Evolutionary conservation across 495 filamentous ascomycete genomes (phyloP).

Genomic region (Lophiostoma macrostomum): DNA sequence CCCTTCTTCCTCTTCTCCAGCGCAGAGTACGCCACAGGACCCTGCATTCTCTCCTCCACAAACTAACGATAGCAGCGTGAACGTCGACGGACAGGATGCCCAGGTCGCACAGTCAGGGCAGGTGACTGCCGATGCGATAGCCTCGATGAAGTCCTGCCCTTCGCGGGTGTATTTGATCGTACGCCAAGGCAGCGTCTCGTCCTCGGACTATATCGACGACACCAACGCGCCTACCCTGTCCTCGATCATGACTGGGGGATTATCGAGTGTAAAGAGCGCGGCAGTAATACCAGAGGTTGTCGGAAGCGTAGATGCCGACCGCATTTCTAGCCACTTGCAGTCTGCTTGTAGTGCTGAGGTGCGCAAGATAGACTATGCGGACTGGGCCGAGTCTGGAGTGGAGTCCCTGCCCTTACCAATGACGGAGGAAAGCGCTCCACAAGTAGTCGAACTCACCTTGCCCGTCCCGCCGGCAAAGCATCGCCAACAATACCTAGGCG

Average conservation of each 20-base stretch:
- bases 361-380: slow-evolving; percentile 10
- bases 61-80: slow-evolving; percentile 21
- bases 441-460: no score
- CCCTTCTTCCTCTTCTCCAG: slow-evolving; percentile 84
- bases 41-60: slow-evolving; percentile 10
- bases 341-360: slow-evolving; percentile 23
- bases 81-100: slow-evolving; percentile 1
- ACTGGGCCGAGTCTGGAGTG: no score
- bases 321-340: slow-evolving; percentile 11
- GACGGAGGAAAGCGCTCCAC: no score
- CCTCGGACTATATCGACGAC: slow-evolving; percentile 57
- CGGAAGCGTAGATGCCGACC: slow-evolving; percentile 28
- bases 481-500: no score
- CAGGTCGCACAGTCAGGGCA: slow-evolving; percentile 9
- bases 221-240: slow-evolving; percentile 58
- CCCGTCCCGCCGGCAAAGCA: no score
- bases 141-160: slow-evolving; percentile 60
- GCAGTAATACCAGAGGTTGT: slow-evolving; percentile 37
- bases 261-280: slow-evolving; percentile 23
- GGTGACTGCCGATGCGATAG: slow-evolving; percentile 36
- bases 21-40: slow-evolving; percentile 59
- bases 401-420: slow-evolving; percentile 42
- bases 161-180: slow-evolving; percentile 79
- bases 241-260: slow-evolving; percentile 58
- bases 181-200: slow-evolving; percentile 72